Conservation (phyloP, 495 filamentous ascomycete genomes). For the Hypoxylon trugodes region DNA sequence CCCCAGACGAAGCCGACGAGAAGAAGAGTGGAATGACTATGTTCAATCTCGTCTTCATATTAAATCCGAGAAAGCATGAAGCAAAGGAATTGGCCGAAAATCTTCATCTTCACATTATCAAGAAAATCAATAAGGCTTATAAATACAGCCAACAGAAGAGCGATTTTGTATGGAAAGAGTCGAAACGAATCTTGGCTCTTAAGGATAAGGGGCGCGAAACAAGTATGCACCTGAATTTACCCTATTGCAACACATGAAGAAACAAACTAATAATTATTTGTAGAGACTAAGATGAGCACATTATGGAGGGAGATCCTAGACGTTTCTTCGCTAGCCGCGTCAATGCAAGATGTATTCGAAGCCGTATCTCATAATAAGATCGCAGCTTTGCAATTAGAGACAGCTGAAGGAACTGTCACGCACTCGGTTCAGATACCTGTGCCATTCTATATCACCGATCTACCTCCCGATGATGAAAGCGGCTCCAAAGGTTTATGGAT, state of each 20-base stretch:
- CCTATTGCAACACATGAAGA: slow-evolving; percentile 9
- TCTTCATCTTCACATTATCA: slow-evolving; percentile 87
- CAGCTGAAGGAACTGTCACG: slow-evolving; percentile 57
- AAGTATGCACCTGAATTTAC: slow-evolving; percentile 57
- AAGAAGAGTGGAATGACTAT: slow-evolving; percentile 78
- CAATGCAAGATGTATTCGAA: slow-evolving; percentile 80
- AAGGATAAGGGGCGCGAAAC: slow-evolving; percentile 82
- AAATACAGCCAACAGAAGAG: slow-evolving; percentile 89
- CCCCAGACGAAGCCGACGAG: slow-evolving; percentile 60
- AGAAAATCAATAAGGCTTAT: slow-evolving; percentile 86
- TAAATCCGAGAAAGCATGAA: slow-evolving; percentile 80
- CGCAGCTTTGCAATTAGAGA: slow-evolving; percentile 64
- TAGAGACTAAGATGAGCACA: slow-evolving; percentile 61
- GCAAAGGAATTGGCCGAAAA: slow-evolving; percentile 76
- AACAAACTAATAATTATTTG: slow-evolving; percentile 13
- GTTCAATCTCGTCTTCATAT: slow-evolving; percentile 96
- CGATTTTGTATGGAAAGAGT: slow-evolving; percentile 88
- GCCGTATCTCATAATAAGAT: slow-evolving; percentile 85
- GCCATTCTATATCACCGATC: slow-evolving; percentile 74
- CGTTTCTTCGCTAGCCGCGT: slow-evolving; percentile 80
- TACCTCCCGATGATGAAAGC: slow-evolving; percentile 72
- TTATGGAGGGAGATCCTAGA: slow-evolving; percentile 76
- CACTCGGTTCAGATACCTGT: slow-evolving; percentile 89
- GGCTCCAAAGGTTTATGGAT: slow-evolving; percentile 77
- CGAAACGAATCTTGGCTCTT: slow-evolving; percentile 75